Evolutionary conservation across 2,329 filamentous ascomycete genomes (phyloP), one percentile per base, ranked within the genome.

Genomic region (Ascochyta koolunga): DNA sequence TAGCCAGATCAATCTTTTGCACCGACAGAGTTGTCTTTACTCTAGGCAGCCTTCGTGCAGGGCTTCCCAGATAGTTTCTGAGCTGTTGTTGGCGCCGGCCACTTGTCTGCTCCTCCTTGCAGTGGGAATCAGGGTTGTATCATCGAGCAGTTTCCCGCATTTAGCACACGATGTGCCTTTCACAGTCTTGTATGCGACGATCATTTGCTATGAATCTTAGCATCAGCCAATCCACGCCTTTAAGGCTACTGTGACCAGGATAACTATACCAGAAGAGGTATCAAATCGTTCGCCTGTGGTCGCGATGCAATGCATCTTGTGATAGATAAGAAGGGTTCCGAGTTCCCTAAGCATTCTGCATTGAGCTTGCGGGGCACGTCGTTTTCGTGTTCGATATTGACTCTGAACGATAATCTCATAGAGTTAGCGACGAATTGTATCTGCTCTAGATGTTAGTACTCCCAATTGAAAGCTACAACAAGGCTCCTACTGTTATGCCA

Each of bases 111-210:
- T 68, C 49, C 73, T 66, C 56, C 74, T 67, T 9, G 71, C 74
- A 0, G 67, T 62, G 2, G 74, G 67, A 9, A 50, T 64, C 16
- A 70, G 32, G 9, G 58, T 60, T 6, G 61, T 40, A 8, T 50
- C 42, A 43, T 76, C 73, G 9, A 73, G 59, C 16, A 71, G 33
- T 25, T 64, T 68, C 3, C 42, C 53, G 51, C 74, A 76, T 59
- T 70, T 73, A 11, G 64, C 66, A 56, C 74, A 76, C 4, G 53
- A 58, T 15, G 52, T 60, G 33, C 58, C 63, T 52, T 68, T 69
- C 22, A 69, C 58, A 10, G 60, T 67, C 40, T 70, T 75, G 54
- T 75, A 76, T n/a, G 72, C 69, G 27, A 66, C 65, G 56, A 76
- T 72, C 74, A 76, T 76, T 53, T 74, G 67, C 73, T 76, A 51